Conservation (phyloP, 225 moss, liverwort and hornwort species). For the Asterella californica region DNA sequence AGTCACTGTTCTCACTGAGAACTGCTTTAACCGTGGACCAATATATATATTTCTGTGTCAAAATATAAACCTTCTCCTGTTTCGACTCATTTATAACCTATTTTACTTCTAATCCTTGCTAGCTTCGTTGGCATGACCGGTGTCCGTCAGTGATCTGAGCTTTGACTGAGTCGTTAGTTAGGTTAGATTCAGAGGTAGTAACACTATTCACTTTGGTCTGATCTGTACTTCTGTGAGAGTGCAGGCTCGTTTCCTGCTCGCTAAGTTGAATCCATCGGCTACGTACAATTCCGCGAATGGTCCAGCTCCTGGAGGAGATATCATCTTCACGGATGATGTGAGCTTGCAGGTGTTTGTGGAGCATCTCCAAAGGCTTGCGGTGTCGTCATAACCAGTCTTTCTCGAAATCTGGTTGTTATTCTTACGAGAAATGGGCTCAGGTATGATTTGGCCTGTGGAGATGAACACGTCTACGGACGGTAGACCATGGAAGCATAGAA, state of each 20-base stretch:
- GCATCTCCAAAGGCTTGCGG: constrained; percentile 93
- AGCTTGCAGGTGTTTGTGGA: constrained; percentile 98
- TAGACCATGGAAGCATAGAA: constrained; percentile 8
- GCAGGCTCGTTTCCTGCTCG: constrained; percentile 94
- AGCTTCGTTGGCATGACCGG: neutral
- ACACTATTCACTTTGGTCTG: neutral
- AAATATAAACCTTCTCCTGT: neutral
- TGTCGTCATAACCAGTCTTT: constrained; percentile 54
- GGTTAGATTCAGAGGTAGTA: too few species aligned
- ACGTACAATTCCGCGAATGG: constrained; percentile 94
- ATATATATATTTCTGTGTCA: too few species aligned
- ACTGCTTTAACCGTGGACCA: too few species aligned
- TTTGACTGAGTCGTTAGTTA: too few species aligned
- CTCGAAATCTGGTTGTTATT: constrained; percentile 9
- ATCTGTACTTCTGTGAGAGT: neutral
- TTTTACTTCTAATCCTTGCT: too few species aligned
- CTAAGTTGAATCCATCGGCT: constrained; percentile 90
- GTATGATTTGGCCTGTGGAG: constrained; percentile 17
- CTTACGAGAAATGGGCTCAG: constrained; percentile 10
- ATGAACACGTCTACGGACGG: constrained; percentile 3
- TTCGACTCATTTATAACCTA: neutral
- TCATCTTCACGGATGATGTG: constrained; percentile 97
- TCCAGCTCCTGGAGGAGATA: constrained; percentile 96
- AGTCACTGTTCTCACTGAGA: too few species aligned
- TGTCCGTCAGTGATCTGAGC: neutral